These are phyloP conservation scores for Coemansia sp. DNA, from an alignment of 192 early-diverging fungal species.

Conservation along the genomic window DNA sequence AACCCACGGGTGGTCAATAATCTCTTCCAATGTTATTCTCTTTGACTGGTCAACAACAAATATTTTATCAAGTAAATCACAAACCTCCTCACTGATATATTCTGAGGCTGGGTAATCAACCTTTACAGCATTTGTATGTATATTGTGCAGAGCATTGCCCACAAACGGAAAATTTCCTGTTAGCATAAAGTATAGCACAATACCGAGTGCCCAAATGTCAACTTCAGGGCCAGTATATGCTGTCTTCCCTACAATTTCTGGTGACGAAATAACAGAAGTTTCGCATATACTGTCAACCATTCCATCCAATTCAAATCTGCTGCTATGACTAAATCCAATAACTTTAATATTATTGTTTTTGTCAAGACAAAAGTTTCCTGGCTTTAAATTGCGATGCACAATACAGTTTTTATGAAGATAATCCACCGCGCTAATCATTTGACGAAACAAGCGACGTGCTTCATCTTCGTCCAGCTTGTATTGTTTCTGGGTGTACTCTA, in stretches of 20 bases:
- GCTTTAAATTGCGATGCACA: constrained; percentile 2
- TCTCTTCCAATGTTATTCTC: constrained; percentile 68
- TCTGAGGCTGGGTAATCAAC: constrained; percentile 62
- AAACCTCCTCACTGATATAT: constrained; percentile 52
- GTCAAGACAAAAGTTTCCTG: not conserved
- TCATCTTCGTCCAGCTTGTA: not conserved
- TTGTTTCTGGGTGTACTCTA: not conserved
- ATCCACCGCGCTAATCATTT: not conserved
- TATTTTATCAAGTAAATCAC: constrained; percentile 66
- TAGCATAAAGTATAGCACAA: constrained; percentile 5
- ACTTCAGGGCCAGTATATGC: constrained; percentile 4
- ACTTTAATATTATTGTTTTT: not conserved
- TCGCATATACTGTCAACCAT: not conserved
- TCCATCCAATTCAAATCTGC: not conserved
- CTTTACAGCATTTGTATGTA: constrained; percentile 73
- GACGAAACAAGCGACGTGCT: not conserved
- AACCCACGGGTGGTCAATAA: constrained; percentile 70
- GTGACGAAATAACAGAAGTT: not conserved
- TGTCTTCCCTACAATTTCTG: not conserved
- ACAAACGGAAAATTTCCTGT: not conserved
- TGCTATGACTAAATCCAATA: not conserved
- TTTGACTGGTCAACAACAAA: constrained; percentile 66
- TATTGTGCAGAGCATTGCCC: constrained; percentile 66
- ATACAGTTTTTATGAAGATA: constrained; percentile 4
- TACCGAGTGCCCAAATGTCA: constrained; percentile 4